A percentile compares a stretch with the other conserved stretches of the same genome.
phyloP scores from a whole-genome alignment of 805 yeast genomes.

The Candida mattraensis region DNA sequence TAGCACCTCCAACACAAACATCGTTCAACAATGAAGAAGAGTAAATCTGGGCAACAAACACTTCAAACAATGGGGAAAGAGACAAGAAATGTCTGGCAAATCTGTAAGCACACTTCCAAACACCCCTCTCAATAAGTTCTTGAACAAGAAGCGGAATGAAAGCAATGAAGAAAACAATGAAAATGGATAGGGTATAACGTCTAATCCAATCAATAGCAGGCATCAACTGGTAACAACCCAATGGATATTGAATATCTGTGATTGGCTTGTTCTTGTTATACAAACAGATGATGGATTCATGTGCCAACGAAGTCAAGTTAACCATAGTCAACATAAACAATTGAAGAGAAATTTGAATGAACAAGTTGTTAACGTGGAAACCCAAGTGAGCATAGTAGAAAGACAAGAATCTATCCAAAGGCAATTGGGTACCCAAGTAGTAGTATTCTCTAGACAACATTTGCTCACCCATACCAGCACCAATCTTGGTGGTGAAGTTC shows the following conservation, averaged over 20 bases:
- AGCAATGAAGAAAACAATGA: constrained; percentile 78
- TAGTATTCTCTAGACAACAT: constrained; percentile 82
- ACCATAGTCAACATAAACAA: constrained; percentile 68
- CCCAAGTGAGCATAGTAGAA: constrained; percentile 88
- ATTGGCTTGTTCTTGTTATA: constrained; percentile 66
- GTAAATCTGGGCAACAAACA: constrained; percentile 77
- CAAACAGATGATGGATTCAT: constrained; percentile 66
- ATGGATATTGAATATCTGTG: constrained; percentile 63
- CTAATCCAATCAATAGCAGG: constrained; percentile 82
- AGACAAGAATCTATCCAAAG: constrained; percentile 76
- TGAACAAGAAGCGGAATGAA: constrained; percentile 77
- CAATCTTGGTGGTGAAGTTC: constrained; percentile 84
- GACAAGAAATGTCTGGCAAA: constrained; percentile 67
- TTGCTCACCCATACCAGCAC: constrained; percentile 94
- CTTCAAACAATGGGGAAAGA: constrained; percentile 79
- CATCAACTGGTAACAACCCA: constrained; percentile 70
- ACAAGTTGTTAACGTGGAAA: constrained; percentile 78
- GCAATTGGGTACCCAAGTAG: constrained; percentile 77
- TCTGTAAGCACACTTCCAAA: constrained; percentile 72
- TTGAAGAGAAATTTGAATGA: constrained; percentile 74
- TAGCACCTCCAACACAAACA: constrained; percentile 81
- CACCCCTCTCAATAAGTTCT: constrained; percentile 79
- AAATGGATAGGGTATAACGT: constrained; percentile 77
- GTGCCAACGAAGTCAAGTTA: constrained; percentile 71
- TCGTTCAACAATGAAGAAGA: constrained; percentile 70